phyloP scores from a whole-genome alignment of 2,329 filamentous ascomycete species.

The Ophiosphaerella korrae region DNA sequence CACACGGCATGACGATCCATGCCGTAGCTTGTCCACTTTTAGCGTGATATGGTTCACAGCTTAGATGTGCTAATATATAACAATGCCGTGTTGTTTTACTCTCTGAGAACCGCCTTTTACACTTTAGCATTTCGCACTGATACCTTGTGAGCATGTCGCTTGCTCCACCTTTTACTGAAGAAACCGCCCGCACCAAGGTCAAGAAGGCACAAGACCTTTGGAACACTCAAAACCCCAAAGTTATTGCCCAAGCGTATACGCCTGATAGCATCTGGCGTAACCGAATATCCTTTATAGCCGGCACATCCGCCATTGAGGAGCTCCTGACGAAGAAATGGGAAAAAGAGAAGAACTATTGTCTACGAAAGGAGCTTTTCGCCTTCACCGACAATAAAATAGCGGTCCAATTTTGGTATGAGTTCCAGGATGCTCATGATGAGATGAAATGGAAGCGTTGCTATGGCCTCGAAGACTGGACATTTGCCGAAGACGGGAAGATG shows the following conservation, averaged over 20 bases:
- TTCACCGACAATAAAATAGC: constrained; percentile 78
- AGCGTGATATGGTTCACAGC: too few species aligned
- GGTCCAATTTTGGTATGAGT: constrained; percentile 92
- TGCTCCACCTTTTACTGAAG: constrained; percentile 74
- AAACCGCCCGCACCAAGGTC: constrained; percentile 75
- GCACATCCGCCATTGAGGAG: constrained; percentile 68
- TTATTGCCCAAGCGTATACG: constrained; percentile 75
- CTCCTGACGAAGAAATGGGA: constrained; percentile 78
- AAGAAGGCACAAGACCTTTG: constrained; percentile 83
- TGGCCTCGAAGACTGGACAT: constrained; percentile 81
- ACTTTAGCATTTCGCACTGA: too few species aligned
- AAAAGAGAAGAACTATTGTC: constrained; percentile 70
- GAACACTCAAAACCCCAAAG: constrained; percentile 73
- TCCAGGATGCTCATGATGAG: constrained; percentile 66
- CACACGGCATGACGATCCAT: too few species aligned
- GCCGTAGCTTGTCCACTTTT: too few species aligned
- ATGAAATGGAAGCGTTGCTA: constrained; percentile 76
- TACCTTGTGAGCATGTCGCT: constrained; percentile 46
- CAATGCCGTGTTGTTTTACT: not conserved
- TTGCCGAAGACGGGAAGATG: constrained; percentile 72
- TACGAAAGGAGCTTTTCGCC: constrained; percentile 84
- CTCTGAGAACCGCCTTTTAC: too few species aligned
- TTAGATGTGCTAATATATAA: not conserved
- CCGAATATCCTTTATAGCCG: constrained; percentile 70
- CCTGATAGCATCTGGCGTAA: constrained; percentile 81